Evolutionary conservation across 2,329 filamentous ascomycete genomes (phyloP), one percentile per base, ranked within the genome.

Genomic region (Xylariales sp.): DNA sequence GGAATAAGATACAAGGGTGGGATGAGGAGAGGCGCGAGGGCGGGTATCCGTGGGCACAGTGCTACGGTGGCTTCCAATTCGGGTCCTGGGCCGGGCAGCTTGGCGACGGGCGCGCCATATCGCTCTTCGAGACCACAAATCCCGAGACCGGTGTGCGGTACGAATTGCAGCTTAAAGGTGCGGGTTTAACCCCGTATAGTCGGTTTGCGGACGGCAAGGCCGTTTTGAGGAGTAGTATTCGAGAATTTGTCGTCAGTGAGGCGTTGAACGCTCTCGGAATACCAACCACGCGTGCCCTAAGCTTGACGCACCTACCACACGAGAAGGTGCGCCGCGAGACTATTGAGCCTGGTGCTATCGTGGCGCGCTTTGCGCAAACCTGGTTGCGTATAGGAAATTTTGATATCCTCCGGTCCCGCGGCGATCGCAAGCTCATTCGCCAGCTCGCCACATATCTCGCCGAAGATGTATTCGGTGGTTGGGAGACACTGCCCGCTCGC

Each of bases 311-410:
- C 16, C 83, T 93, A 14, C 93, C 93, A 0, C 85, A 93, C 59
- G 85, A 87, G 36, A 89, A 86, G 69, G 94, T 97, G 0, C 78
- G 89, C 41, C 87, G 96, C 64, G 96, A 99, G 81, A 88, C 87
- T 3, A 80, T 92, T 2, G 96, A 99, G 79, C 94, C 95, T 0
- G 95, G 94, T 14, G 96, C 96, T 9, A 96, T 99, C 68, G 96
- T 99, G 12, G 87, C 93, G 34, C 89, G 96, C 10, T 97, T 97
- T 76, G 96, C 96, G 0, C 90, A 97, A 78, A 91, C 88, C 18
- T 99, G 96, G 96, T 81, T 99, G 53, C 87, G 96, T 30, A 89
- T 99, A 58, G 96, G 96, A n/a, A 98, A 91, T 23, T 99, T 99
- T 77, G 97, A 99, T 75, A 86, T 99, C n/a, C 86, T 94, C 8